phyloP scores from a whole-genome alignment of 768 basidiomycete genomes.

The Leucogyrophana mollusca region DNA sequence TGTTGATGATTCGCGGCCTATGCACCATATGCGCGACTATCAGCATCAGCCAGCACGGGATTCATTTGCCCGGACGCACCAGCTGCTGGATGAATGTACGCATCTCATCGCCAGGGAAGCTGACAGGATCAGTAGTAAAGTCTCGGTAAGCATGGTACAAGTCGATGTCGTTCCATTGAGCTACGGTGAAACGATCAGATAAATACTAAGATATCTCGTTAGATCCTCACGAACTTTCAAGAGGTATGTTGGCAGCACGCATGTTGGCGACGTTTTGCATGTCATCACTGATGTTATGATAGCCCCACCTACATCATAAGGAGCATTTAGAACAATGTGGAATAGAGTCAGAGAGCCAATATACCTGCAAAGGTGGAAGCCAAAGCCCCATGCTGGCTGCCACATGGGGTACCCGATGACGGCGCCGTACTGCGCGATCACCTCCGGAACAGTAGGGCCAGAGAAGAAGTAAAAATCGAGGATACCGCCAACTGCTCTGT shows the following conservation, averaged over 20 bases:
- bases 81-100: slow-evolving; percentile 52
- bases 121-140: slow-evolving; percentile 67
- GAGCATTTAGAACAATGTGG: not conserved
- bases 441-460: slow-evolving; percentile 47
- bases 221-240: slow-evolving; percentile 52
- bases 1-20: slow-evolving; percentile 28
- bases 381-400: slow-evolving; percentile 76
- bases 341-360: not conserved
- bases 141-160: slow-evolving; percentile 67
- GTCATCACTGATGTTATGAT: slow-evolving; percentile 53
- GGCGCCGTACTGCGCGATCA: slow-evolving; percentile 69
- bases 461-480: slow-evolving; percentile 80
- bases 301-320: slow-evolving; percentile 41
- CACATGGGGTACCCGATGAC: slow-evolving; percentile 68
- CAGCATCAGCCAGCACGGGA: not conserved
- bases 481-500: slow-evolving; percentile 71
- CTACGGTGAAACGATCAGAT: slow-evolving; percentile 27
- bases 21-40: not conserved
- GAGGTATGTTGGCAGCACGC: slow-evolving; percentile 71
- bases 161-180: slow-evolving; percentile 82
- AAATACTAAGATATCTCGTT: not conserved
- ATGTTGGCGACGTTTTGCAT: slow-evolving; percentile 52
- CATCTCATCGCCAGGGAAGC: slow-evolving; percentile 56
- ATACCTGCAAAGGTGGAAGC: slow-evolving; percentile 73
- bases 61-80: slow-evolving; percentile 36